Evolutionary conservation across 2,329 filamentous ascomycete species (phyloP), one percentile per base, ranked within the genome.

Genomic region (Sporothrix curviconia): DNA sequence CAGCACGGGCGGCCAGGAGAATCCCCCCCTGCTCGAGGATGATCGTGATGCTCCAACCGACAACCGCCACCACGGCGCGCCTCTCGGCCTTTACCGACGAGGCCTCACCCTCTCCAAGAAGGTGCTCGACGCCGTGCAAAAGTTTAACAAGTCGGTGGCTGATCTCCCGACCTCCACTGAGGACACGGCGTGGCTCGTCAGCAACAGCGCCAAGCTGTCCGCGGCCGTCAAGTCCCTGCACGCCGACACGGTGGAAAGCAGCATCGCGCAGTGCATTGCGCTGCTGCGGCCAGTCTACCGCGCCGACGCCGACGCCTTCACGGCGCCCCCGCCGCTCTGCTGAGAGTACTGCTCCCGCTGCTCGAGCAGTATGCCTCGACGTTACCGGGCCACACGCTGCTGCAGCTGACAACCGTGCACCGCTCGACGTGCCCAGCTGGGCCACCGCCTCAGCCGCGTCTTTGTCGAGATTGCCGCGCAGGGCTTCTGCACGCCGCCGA

Each of bases 401-500:
- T 74, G 9, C 78, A 81, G 28, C 83, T 87, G 59, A 72, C 82
- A 1, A 73, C 77, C 1, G 74, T 92, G 7, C 90, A 97, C 67
- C 76, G 80, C 9, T 80, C 87, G 12, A 84, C 84, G 2, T 87
- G 85, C 64, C n/a, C 87, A 87, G 64, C 81, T 95, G 67, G 83
- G 88, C 0, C 87, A 88, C 68, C 81, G 86, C 14, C 79, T 99
- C 44, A 82, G 85, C 34, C 89, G 86, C 51, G 82, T 85, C 0
- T 96, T 96, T 69, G 81, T 83, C 1, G 85, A 91, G 59, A 81
- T 99, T 51, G 85, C 89, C 1, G 81, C 84, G 0, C 85, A 95
- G 68, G 94, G 94, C 2, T 97, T 97, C 76, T 99, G 94, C 68
- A 90, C 86, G 19, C 94, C 94, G 0, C 80, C 22, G 92, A 97